Percentiles rank a stretch among this genome's conserved stretches.
Evolutionary conservation across 179 eudicot species (phyloP).

Genomic region (Patellifolia procumbens): DNA sequence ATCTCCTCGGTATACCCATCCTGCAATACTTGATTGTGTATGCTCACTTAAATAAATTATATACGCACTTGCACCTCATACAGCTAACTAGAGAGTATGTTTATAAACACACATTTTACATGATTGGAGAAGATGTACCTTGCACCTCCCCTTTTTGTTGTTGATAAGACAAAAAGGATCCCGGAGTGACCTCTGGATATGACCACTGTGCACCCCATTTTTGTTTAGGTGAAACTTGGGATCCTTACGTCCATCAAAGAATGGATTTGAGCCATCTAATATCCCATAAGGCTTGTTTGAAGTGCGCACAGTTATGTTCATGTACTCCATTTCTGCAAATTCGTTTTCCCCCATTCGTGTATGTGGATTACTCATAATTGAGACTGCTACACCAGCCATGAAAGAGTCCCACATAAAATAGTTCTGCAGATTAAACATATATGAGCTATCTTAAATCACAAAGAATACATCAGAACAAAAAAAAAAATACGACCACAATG

Average conservation of each 20-base stretch:
- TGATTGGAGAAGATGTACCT: constrained; percentile 35
- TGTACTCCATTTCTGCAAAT: constrained; percentile 73
- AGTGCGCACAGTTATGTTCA: constrained; percentile 75
- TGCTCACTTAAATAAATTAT: too few relatives aligned
- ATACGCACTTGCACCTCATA: too few relatives aligned
- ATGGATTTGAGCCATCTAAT: constrained; percentile 79
- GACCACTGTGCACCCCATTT: constrained; percentile 82
- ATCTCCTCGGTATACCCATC: constrained; percentile 79
- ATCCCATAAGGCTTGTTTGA: constrained; percentile 77
- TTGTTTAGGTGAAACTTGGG: constrained; percentile 55
- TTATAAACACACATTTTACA: not conserved
- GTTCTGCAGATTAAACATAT: constrained; percentile 51
- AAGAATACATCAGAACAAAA: not conserved
- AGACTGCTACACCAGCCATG: constrained; percentile 68
- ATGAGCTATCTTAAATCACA: too few relatives aligned
- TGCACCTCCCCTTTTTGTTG: constrained; percentile 66
- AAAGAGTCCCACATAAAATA: constrained; percentile 91
- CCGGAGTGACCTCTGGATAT: constrained; percentile 67
- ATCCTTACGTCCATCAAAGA: constrained; percentile 50
- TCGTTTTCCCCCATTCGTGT: constrained; percentile 56
- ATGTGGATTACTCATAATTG: constrained; percentile 60
- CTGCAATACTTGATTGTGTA: constrained; percentile 26
- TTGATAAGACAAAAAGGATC: constrained; percentile 67
- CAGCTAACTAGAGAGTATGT: not conserved
- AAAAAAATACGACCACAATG: not conserved